phyloP scores from a whole-genome alignment of 768 basidiomycete species.

The Sarcodon sp. region DNA sequence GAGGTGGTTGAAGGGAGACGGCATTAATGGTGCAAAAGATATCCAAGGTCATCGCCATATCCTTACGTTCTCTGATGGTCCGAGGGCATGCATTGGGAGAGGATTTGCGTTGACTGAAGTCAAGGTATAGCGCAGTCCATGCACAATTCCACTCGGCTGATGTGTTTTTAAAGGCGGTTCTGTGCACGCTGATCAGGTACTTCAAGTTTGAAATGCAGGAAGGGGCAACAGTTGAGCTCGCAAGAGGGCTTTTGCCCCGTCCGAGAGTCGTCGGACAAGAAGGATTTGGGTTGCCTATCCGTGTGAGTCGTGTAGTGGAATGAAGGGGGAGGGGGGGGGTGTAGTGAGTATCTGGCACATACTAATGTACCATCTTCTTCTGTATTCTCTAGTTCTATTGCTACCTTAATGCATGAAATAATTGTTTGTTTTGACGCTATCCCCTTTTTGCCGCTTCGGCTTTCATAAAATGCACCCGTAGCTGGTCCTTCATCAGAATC shows the following conservation, averaged over 20 bases:
- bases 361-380: too few species aligned
- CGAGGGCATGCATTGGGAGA: constrained; percentile 30
- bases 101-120: constrained; percentile 27
- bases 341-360: too few species aligned
- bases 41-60: constrained; percentile 26
- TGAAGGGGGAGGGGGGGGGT: too few species aligned
- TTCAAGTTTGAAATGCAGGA: constrained; percentile 26
- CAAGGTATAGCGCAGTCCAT: constrained; percentile 17
- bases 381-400: too few species aligned
- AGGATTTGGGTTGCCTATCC: constrained; percentile 13
- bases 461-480: too few species aligned
- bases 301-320: constrained; percentile 8
- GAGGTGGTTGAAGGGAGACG: constrained; percentile 24
- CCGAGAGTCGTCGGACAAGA: constrained; percentile 11
- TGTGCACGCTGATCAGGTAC: constrained; percentile 27
- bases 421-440: too few species aligned
- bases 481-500: too few species aligned
- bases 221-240: constrained; percentile 16
- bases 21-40: constrained; percentile 18
- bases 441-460: too few species aligned
- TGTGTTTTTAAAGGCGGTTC: constrained; percentile 19
- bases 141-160: neutral
- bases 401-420: too few species aligned
- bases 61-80: constrained; percentile 31
- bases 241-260: constrained; percentile 10